Evolutionary conservation across 163 green algal species (phyloP), one percentile per base, ranked within the genome.

Genomic region (Volvox carteri): DNA sequence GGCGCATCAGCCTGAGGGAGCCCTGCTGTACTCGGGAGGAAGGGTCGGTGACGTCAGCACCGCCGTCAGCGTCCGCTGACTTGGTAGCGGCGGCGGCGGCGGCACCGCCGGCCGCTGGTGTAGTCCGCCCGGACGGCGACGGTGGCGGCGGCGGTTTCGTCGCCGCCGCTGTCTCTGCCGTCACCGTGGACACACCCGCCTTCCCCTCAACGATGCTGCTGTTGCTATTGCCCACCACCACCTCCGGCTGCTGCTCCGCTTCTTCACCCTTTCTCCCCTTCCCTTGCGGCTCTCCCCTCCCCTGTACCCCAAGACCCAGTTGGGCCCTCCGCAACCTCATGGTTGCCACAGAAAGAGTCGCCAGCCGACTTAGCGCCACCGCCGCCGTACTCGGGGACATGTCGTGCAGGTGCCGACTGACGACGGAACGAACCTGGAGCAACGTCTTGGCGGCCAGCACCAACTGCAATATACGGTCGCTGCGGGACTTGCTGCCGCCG

Each of bases 391-490:
- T 12, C 0, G 62, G 6, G 41, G 42, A 68, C 79, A 87, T 87
- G 44, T 67, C 44, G 44, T 21, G 12, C 42, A 87, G 42, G 60
- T 87, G 60, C 30, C 79, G 62, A 23, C 39, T 42, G 42, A 50
- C 46, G 23, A 87, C 44, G 35, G 44, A 28, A 14, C 30, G 42
- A 12, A 87, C 2, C 58, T 62, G 30, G 11, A 77, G 35, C 78
- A 86, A 33, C 30, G 78, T 86, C 30, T 46, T 76, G 58, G 58
- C 41, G 42, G 58, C 28, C n/a, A 77, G 60, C 14, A 86, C 58
- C 78, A 65, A 11, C 78, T 75, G 65, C 65, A 75, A 12, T 6
- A 46, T 35, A 19, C 65, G n/a, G 33, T 75, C 65, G 30, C 65
- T 42, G 12, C 65, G 65, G 30, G 5, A 48, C 65, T 12, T 12